phyloP scores from a whole-genome alignment of 345 rosid species.

The Pelargonium nanum region DNA sequence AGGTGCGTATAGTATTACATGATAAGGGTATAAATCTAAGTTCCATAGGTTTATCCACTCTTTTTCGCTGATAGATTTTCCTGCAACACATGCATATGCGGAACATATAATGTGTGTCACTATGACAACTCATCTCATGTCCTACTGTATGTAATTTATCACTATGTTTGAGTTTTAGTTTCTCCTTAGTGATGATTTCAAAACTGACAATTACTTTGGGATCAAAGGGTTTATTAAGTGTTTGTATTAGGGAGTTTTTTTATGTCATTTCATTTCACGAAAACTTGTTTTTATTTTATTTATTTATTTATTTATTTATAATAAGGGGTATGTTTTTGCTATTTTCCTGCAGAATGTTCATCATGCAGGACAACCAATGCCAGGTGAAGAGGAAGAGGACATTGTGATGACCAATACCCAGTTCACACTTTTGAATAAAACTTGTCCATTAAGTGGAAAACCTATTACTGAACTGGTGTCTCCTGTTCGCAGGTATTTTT shows the following conservation, averaged over 20 bases:
- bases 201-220: not conserved
- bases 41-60: no score
- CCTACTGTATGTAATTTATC: no score
- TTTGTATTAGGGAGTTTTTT: not conserved
- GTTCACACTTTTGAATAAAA: conserved; percentile 54
- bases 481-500: conserved; percentile 79
- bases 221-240: not conserved
- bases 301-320: no score
- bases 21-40: no score
- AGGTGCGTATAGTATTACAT: no score
- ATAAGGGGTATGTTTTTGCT: conserved; percentile 29
- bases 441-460: conserved; percentile 79
- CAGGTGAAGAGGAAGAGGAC: conserved; percentile 91
- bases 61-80: no score
- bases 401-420: conserved; percentile 76
- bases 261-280: not conserved
- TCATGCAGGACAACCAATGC: conserved; percentile 77
- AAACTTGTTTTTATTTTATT: not conserved
- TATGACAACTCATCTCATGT: no score
- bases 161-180: no score
- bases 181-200: no score
- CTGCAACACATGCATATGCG: no score
- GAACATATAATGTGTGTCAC: no score
- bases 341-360: conserved; percentile 62
- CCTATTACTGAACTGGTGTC: conserved; percentile 55